phyloP scores from a whole-genome alignment of 495 filamentous ascomycete species.

The Talaromyces ruber region DNA sequence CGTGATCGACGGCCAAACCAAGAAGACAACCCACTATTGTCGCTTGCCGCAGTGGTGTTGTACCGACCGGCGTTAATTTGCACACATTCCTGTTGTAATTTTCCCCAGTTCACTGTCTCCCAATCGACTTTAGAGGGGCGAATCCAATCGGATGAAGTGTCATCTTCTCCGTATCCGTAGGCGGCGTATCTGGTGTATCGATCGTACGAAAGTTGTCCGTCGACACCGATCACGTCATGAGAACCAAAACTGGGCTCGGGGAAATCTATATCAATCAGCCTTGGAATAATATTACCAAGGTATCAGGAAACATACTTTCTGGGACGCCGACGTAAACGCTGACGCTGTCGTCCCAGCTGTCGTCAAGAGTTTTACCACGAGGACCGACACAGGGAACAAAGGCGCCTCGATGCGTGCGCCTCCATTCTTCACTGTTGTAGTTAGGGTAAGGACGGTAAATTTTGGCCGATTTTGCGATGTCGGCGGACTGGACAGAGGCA shows the following conservation, averaged over 20 bases:
- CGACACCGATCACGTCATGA: conserved; percentile 35
- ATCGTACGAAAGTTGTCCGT: conserved; percentile 43
- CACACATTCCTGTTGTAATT: conserved; percentile 56
- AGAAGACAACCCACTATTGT: neutral
- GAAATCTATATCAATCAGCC: conserved; percentile 13
- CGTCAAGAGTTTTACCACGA: conserved; percentile 33
- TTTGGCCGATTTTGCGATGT: conserved; percentile 4
- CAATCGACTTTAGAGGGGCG: conserved; percentile 41
- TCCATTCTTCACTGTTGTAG: conserved; percentile 40
- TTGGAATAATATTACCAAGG: neutral
- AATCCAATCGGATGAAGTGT: conserved; percentile 12
- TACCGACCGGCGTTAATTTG: conserved; percentile 55
- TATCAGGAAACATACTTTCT: conserved; percentile 9
- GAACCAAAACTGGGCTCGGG: conserved; percentile 39
- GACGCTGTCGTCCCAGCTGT: conserved; percentile 35
- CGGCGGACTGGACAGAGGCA: neutral
- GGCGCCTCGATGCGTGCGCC: conserved; percentile 27
- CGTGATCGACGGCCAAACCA: neutral
- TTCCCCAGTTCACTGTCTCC: conserved; percentile 61
- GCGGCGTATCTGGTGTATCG: conserved; percentile 43
- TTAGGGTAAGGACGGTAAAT: conserved; percentile 44
- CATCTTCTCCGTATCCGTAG: conserved; percentile 35
- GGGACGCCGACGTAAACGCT: conserved; percentile 32
- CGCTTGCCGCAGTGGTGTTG: conserved; percentile 2
- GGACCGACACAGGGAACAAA: conserved; percentile 38